phyloP scores from a whole-genome alignment of 441 rosid species.

The Syzygium syzygioides region DNA sequence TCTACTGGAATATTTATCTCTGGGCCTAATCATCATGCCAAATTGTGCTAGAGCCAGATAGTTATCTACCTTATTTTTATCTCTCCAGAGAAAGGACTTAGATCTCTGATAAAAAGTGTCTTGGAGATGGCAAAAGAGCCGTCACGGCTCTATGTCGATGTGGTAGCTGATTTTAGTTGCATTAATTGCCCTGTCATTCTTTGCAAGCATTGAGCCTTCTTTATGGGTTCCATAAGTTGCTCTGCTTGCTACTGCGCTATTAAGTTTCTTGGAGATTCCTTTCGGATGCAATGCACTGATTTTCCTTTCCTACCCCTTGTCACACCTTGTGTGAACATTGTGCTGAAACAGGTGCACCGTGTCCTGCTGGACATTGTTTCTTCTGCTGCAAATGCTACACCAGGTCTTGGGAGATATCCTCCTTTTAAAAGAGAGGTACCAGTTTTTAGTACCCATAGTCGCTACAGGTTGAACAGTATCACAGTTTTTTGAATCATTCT shows the following conservation, averaged over 20 bases:
- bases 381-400: slow-evolving; percentile 83
- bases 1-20: background rate
- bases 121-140: slow-evolving; percentile 97
- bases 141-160: slow-evolving; percentile 79
- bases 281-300: background rate
- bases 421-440: slow-evolving; percentile 92
- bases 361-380: slow-evolving; percentile 83
- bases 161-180: slow-evolving; percentile 33
- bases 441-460: background rate
- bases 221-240: background rate
- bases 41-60: slow-evolving; percentile 95
- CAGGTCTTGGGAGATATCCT: slow-evolving; percentile 96
- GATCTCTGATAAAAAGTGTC: slow-evolving; percentile 88
- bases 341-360: slow-evolving; percentile 62
- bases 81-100: slow-evolving; percentile 95
- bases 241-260: background rate
- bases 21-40: slow-evolving; percentile 24
- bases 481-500: background rate
- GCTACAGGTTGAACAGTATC: background rate
- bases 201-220: background rate
- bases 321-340: background rate
- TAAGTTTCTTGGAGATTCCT: background rate
- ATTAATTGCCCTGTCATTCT: background rate
- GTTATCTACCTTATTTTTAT: slow-evolving; percentile 93
- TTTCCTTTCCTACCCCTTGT: background rate